Conservation (phyloP, 2,329 filamentous ascomycete genomes). For the Fusarium pseudonygamai region DNA sequence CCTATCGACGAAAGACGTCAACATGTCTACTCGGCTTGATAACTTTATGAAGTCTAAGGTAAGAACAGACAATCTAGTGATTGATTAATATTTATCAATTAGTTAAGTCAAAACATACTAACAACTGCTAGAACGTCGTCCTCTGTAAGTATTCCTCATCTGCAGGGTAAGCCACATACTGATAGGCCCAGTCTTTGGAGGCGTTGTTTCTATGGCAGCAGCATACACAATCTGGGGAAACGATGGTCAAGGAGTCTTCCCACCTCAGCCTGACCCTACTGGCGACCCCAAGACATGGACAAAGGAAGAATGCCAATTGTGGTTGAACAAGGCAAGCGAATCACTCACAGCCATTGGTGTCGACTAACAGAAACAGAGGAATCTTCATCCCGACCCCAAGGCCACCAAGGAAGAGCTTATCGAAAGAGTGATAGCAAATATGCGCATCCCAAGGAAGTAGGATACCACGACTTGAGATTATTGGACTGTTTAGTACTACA, state of each 20-base stretch:
- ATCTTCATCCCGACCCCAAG: slow-evolving; percentile 55
- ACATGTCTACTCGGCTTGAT: slow-evolving; percentile 38
- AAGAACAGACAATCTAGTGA: not conserved
- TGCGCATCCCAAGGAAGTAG: slow-evolving; percentile 53
- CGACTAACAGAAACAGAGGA: slow-evolving; percentile 49
- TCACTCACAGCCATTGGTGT: not conserved
- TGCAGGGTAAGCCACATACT: slow-evolving; percentile 35
- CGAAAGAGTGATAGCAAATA: slow-evolving; percentile 57
- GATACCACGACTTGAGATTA: not conserved
- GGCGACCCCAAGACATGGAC: slow-evolving; percentile 80
- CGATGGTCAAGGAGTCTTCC: slow-evolving; percentile 75
- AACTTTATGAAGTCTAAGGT: slow-evolving; percentile 42
- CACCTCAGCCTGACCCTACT: slow-evolving; percentile 76
- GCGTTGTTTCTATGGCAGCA: slow-evolving; percentile 47
- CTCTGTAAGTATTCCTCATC: slow-evolving; percentile 62
- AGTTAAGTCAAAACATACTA: not conserved
- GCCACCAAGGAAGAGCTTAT: slow-evolving; percentile 59
- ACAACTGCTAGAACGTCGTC: slow-evolving; percentile 67
- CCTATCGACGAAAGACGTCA: not conserved
- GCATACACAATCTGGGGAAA: slow-evolving; percentile 88
- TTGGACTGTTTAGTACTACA: not conserved
- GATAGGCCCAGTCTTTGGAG: slow-evolving; percentile 27
- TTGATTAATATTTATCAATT: rapidly evolving
- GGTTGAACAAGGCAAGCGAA: slow-evolving; percentile 76
- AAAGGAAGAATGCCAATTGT: slow-evolving; percentile 78